Evolutionary conservation across 2,329 filamentous ascomycete genomes (phyloP), one percentile per base, ranked within the genome.

Genomic region (Pestalotiopsis sp.): DNA sequence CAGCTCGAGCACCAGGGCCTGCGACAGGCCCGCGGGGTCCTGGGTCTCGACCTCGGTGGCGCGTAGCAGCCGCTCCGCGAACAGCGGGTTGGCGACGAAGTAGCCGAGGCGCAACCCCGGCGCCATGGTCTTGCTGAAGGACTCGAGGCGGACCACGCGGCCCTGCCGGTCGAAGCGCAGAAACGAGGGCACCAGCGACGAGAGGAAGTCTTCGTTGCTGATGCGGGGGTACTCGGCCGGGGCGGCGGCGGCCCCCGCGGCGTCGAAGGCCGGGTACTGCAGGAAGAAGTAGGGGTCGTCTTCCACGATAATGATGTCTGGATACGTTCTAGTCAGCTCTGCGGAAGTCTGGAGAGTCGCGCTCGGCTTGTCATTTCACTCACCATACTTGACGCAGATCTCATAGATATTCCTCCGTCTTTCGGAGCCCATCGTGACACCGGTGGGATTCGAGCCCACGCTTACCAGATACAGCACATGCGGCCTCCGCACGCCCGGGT

Each of bases 241-340:
- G 11, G n/a, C 11, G 9, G 38, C 20, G 1, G 56, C 20, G 11
- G n/a, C 11, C 7, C 20, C 49, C 13, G 41, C 3, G 7, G 52
- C 23, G 31, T 64, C 41, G 27, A 36, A 25, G 7, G 25, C 57
- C 72, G 90, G 85, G 85, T 87, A 87, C 74, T 92, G 90, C 52
- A 92, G 83, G 82, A 91, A 92, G 79, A 91, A 92, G 80, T 92
- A 92, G 3, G 90, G 91, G 72, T 92, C 91, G 74, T 92, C 91
- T 79, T 92, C 91, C 70, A 92, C 80, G 75, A 92, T 90, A 77
- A 87, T 87, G n/a, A 75, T 64, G 45, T 73, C 72, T 73, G 14
- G 5, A n/a, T 4, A 13, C 81, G 68, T 80, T 1, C 31, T n/a
- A 7, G 20, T 11, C 6, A 39, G 12, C 25, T 12, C 2, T 6